Base-by-base conservation (phyloP, 371 early-diverging fungal genomes). In the Blakeslea trispora region DNA sequence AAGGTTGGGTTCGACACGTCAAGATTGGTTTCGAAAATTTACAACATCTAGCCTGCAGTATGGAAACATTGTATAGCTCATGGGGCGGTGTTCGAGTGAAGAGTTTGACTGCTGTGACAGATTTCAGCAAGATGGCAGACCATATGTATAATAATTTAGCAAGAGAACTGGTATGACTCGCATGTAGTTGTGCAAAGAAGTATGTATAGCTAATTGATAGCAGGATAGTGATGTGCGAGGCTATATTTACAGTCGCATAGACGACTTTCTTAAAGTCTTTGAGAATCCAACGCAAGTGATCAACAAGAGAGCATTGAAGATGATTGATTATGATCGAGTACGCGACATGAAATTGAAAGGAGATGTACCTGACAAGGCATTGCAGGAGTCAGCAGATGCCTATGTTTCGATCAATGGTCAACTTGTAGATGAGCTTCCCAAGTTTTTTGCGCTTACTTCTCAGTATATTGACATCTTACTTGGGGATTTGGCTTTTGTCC, bases 381-480 rank as follows among this genome's bases (percentile, higher is more conserved):
- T 91, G 23, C 81, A 82, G 47, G 87, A 84, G 28, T 87, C 88
- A 0, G 89, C 91, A 1, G 86, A 81, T 31, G 87, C 84, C 0
- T 93, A 88, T 64, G 66, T 66, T 0, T 82, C 88, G 1, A 85
- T 93, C 59, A 88, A 91, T 61, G 88, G 81, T 6, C 90, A 93
- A 49, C 74, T 93, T 9, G 68, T 85, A 21, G 90, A 91, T 28
- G 91, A 93, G 57, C 64, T 93, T 13, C 93, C 93, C 2, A 68
- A 66, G 40, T 88, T 91, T 50, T 69, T 89, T 34, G 63, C 57
- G 14, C 59, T 90, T 37, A 85, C 85, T 0, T 68, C 69, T 0
- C 71, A 79, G 48, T 89, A 86, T 65, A 80, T 91, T 56, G 85
- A 89, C 39, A 54, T 81, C 19, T 71, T 90, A 8, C 61, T 86